These are phyloP conservation scores for Wickerhamiella australiensis DNA, from an alignment of 805 yeast species.

Conservation along the genomic window DNA sequence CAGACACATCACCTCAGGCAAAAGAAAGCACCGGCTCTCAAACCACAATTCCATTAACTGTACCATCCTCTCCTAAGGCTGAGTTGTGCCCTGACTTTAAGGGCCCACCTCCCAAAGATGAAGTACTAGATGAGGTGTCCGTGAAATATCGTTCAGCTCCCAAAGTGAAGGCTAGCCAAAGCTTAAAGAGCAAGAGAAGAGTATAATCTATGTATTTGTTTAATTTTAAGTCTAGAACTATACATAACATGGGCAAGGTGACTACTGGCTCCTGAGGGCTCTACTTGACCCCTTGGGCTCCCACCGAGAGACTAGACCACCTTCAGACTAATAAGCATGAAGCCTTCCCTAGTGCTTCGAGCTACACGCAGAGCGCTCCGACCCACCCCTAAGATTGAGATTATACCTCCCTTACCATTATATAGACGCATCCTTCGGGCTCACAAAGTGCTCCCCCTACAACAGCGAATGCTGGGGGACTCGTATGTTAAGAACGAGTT, in stretches of 20 bases:
- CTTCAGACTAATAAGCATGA: too few relatives aligned
- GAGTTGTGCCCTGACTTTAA: background rate
- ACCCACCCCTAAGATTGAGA: slow-evolving; percentile 21
- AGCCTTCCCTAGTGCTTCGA: background rate
- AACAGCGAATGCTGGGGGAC: slow-evolving; percentile 70
- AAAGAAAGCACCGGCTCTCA: too few relatives aligned
- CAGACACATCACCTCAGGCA: too few relatives aligned
- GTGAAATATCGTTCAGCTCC: background rate
- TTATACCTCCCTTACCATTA: slow-evolving; percentile 71
- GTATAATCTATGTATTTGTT: background rate
- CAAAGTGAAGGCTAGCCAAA: background rate
- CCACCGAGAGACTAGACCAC: background rate
- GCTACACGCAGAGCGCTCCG: slow-evolving; percentile 20
- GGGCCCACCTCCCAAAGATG: background rate
- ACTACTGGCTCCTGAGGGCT: too few relatives aligned
- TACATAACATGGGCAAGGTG: too few relatives aligned
- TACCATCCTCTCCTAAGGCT: background rate
- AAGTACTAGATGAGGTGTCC: background rate
- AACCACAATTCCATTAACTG: background rate
- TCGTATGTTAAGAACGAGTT: slow-evolving; percentile 82
- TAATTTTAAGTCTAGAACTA: too few relatives aligned
- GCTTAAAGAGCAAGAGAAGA: background rate
- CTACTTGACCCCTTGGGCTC: too few relatives aligned
- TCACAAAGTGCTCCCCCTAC: slow-evolving; percentile 52
- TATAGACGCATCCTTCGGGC: slow-evolving; percentile 76